Evolutionary conservation across 2,329 filamentous ascomycete species (phyloP), one percentile per base, ranked within the genome.

Genomic region (Cladophialophora carrionii): DNA sequence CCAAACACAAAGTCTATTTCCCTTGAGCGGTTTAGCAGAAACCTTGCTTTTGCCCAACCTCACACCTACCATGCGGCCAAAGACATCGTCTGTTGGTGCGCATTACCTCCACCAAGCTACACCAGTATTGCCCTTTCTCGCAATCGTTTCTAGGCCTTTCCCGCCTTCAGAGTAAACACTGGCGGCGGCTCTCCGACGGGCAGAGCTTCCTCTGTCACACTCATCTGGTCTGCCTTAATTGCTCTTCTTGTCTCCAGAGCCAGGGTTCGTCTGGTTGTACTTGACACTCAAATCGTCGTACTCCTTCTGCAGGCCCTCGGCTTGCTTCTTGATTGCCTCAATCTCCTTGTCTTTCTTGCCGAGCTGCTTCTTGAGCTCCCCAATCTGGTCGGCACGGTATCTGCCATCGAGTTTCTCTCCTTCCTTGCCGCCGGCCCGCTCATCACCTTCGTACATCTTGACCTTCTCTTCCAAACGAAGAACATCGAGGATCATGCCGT

Each of bases 401-500:
- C 89, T 89, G 68, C 87, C 82, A 62, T 87, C 87, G 61, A 95
- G 82, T 80, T 91, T 90, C 72, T 87, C 85, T 68, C 85, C 84
- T 74, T 91, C 84, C 82, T 92, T 91, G 72, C 82, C 83, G 71
- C 84, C 83, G 55, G 81, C 81, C 72, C 78, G 79, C 64, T 83
- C 78, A 75, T 87, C 83, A 56, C 89, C 88, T 83, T 96, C 91
- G 78, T 91, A 89, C 70, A 86, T 82, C 85, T 92, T 93, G 76
- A 97, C 82, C 82, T 91, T 91, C 80, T 96, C 92, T 83, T 99
- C 94, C 61, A 99, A 89, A 69, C 91, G 87, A 75, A 97, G 90
- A 58, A 90, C 87, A 73, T 97, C 93, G 71, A 96, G 86, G 75
- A 97, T 96, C 91, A 98, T 94, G 75, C 89, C 90, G 83, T 98